Evolutionary conservation across 1,284 basidiomycete species (phyloP).

Genomic region (Stereum hirsutum): DNA sequence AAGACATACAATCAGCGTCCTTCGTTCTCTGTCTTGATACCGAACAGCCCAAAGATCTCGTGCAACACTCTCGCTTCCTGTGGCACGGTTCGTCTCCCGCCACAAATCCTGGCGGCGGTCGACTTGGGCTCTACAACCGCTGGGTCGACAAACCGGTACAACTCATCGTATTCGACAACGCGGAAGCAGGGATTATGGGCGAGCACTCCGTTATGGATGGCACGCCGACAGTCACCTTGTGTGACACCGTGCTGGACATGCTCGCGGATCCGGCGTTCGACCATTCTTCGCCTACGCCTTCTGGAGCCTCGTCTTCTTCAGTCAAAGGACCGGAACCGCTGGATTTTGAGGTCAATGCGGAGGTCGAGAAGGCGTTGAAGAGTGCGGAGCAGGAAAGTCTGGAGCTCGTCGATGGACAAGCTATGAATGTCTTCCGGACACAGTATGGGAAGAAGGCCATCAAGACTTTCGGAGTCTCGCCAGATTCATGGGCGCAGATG

Average conservation of each 20-base stretch:
- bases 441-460: conserved; percentile 83
- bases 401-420: conserved; percentile 60
- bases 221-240: conserved; percentile 52
- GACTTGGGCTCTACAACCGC: conserved; percentile 53
- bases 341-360: conserved; percentile 56
- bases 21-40: conserved; percentile 77
- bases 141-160: conserved; percentile 84
- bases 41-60: conserved; percentile 39
- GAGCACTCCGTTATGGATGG: conserved; percentile 94
- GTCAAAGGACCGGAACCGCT: conserved; percentile 29
- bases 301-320: not conserved
- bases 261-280: conserved; percentile 53
- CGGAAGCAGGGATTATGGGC: conserved; percentile 76
- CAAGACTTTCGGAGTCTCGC: conserved; percentile 78
- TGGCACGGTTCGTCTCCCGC: conserved; percentile 56
- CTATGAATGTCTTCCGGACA: conserved; percentile 59
- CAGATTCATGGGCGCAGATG: conserved; percentile 93
- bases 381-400: conserved; percentile 48
- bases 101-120: conserved; percentile 9
- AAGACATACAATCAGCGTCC: conserved; percentile 71
- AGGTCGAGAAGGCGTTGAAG: conserved; percentile 38
- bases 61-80: conserved; percentile 52
- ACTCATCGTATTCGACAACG: conserved; percentile 76
- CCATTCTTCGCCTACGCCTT: conserved; percentile 29
- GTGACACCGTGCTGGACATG: conserved; percentile 63